phyloP scores from a whole-genome alignment of 768 basidiomycete species.

The Pleurotus giganteus region DNA sequence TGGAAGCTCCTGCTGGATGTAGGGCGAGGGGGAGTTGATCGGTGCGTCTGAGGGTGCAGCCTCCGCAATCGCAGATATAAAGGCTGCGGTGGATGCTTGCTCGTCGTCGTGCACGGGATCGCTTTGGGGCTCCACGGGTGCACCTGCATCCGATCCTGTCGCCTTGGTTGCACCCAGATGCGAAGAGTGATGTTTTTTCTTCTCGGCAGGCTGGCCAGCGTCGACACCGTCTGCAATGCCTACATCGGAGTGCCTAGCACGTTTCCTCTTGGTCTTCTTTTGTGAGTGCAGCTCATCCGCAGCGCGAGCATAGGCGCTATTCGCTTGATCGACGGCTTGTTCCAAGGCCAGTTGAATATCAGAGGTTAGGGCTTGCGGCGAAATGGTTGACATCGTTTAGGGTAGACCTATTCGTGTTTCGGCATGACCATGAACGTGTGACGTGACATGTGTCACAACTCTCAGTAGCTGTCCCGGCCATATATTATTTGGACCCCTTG shows the following conservation, averaged over 20 bases:
- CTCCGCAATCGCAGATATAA: conserved; percentile 64
- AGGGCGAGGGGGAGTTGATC: conserved; percentile 16
- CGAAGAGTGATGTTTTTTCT: conserved; percentile 33
- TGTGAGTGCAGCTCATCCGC: conserved; percentile 12
- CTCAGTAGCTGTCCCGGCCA: not conserved
- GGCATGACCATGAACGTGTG: not conserved
- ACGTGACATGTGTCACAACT: not conserved
- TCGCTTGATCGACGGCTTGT: conserved; percentile 13
- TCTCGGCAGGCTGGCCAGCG: conserved; percentile 12
- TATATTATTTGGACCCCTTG: too few species aligned
- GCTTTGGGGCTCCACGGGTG: too few species aligned
- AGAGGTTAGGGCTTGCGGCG: conserved; percentile 10
- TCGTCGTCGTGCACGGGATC: conserved; percentile 30
- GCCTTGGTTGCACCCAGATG: conserved; percentile 24
- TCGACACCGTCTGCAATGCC: conserved; percentile 18
- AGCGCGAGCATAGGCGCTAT: conserved; percentile 7
- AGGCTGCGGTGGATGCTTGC: conserved; percentile 51
- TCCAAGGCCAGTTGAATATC: conserved; percentile 14
- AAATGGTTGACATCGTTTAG: conserved; percentile 9
- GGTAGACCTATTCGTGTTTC: conserved; percentile 6
- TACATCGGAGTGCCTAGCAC: conserved; percentile 22
- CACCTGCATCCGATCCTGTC: not conserved
- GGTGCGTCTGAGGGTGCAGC: conserved; percentile 51
- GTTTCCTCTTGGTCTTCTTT: conserved; percentile 41
- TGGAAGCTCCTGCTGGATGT: conserved; percentile 10